Evolutionary conservation across 177 flowering plant genomes (phyloP), one percentile per base, ranked within the genome.

Genomic region (Vitis hybrid): DNA sequence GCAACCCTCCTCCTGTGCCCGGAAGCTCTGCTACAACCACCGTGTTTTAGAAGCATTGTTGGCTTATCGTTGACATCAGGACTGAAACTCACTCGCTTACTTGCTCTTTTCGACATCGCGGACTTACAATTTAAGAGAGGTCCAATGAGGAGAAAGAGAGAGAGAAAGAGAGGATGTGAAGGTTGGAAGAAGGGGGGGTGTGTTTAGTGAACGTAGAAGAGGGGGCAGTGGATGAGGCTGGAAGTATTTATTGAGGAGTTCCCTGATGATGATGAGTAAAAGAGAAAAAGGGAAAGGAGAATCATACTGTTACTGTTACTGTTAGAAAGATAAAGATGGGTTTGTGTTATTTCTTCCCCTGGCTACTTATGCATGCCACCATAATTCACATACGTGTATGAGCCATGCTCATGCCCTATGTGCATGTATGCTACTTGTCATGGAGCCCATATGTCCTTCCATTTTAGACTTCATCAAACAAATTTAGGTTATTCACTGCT

Each of bases 21-120:
- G 14, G 62, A 24, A 17, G 49, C 58, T 79, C 67, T 75, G 14
- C 50, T 51, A 0, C 77, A 65, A 1, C 75, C 56, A n/a, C 72
- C 76, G 44, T 80, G 77, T 62, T 83, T 84, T 60, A 73, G 73
- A 24, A 75, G 64, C 13, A 69, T 64, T 2, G 61, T 54, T 1
- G 78, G 81, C 53, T 64, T 75, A 2, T 81, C 80, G 38, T 80
- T 49, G 58, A 68, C 73, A 22, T 86, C 85, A 0, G 91, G 87
- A 62, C 83, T 87, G 74, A 81, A 81, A 62, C 72, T 62, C 53
- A 81, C 83, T 66, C 82, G 72, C 51, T 64, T 85, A 65, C 78
- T 79, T 11, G 77, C 52, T 59, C 59, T 83, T 68, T 78, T 73
- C n/a, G 83, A 83, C 89, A 85, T 88, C n/a, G 53, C 10, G 8